Evolutionary conservation across 169 alveolate species (phyloP).

Genomic region (Cryptosporidium ryanae): DNA sequence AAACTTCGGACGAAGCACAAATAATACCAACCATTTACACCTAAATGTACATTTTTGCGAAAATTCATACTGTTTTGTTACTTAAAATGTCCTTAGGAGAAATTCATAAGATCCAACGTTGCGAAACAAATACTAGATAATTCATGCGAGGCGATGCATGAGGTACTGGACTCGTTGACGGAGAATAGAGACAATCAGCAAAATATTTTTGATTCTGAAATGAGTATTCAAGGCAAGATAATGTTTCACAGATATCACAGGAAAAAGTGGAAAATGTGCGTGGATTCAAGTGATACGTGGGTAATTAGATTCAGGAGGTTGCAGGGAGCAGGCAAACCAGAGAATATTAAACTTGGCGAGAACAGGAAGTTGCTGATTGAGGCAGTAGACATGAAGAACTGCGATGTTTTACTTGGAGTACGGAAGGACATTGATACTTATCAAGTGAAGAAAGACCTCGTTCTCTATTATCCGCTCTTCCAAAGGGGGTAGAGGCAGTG

Average conservation of each 20-base stretch:
- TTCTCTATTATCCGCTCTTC: too few relatives aligned
- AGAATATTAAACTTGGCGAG: constrained; percentile 11
- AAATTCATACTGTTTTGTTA: too few relatives aligned
- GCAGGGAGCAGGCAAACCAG: constrained; percentile 7
- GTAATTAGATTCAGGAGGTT: constrained; percentile 9
- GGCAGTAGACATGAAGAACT: constrained; percentile 32
- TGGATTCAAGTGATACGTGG: constrained; percentile 6
- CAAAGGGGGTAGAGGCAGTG: too few relatives aligned
- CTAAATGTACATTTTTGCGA: not conserved
- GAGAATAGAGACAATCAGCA: not conserved
- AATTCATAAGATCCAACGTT: constrained; percentile 50
- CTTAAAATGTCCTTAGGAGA: constrained; percentile 50
- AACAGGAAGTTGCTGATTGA: constrained; percentile 21
- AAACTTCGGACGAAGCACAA: too few relatives aligned
- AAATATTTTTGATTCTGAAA: constrained; percentile 26
- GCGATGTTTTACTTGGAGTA: not conserved
- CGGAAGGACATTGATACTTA: too few relatives aligned
- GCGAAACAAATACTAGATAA: constrained; percentile 59
- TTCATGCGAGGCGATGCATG: constrained; percentile 73
- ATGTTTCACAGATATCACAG: constrained; percentile 51
- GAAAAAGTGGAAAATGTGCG: constrained; percentile 54
- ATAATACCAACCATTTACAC: not conserved
- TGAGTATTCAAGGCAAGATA: constrained; percentile 54
- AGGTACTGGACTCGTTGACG: constrained; percentile 3
- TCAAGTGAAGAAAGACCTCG: too few relatives aligned